Base-by-base conservation (phyloP, 2,329 filamentous ascomycete genomes). In the Diaporthe citrichinensis region DNA sequence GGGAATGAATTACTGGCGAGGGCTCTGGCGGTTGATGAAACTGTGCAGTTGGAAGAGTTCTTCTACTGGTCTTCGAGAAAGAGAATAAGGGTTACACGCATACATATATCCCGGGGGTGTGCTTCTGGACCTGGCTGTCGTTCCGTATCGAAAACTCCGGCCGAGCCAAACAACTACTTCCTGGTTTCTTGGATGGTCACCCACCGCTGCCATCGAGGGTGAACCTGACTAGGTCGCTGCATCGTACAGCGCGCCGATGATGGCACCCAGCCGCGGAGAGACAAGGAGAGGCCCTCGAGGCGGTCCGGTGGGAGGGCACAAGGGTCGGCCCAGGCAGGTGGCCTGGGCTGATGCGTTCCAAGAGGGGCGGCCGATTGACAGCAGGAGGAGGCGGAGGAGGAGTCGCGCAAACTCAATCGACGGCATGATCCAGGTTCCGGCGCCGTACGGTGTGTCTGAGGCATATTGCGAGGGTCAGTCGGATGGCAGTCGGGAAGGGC, bases 361-460 rank as follows among this genome's bases (percentile, higher is more conserved):
- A 49, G 67, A 72, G 55, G 65, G 49, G 55, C 28, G 44, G n/a
- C 51, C 53, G 51, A 65, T 39, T 41, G 65, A 53, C 65, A 55
- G 65, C 46, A 69, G 15, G 49, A 53, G 34, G 65, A 69, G 61
- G 65, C 20, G 20, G 39, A 72, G 68, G 44, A 41, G 59, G 46
- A 25, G 34, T 36, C 34, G 57, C 55, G 67, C 55, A 74, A 61
- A 72, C 65, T 65, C 65, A 61, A 71, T 61, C 73, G 67, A 55
- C 44, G 57, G 57, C 55, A 74, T 57, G 55, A 55, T 55, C 46
- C 57, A 71, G 58, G 57, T 23, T 55, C 65, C 55, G 58, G 34
- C 51, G 23, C 23, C n/a, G 31, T 46, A 53, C 55, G 20, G 44
- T 74, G 73, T 57, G 49, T 57, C 41, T 58, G 61, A 69, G 51